phyloP scores from a whole-genome alignment of 352 stramenopile genomes.

The Globisporangium spinosum region DNA sequence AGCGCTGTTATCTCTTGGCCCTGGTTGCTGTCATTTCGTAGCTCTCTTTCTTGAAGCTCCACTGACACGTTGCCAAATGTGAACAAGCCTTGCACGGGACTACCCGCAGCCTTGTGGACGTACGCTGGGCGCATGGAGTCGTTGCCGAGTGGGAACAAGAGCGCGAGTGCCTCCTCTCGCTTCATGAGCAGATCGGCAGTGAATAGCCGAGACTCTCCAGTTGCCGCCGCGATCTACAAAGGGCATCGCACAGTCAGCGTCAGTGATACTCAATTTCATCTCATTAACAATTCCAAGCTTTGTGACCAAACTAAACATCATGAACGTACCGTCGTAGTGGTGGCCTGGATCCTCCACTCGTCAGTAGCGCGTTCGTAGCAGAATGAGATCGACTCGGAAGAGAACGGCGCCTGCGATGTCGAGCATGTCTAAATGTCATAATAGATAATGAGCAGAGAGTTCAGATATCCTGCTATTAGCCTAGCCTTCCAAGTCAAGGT shows the following conservation, averaged over 20 bases:
- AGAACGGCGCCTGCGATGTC: constrained; percentile 17
- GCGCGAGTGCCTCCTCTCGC: constrained; percentile 29
- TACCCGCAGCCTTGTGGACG: constrained; percentile 39
- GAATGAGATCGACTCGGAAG: constrained; percentile 22
- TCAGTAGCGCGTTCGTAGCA: constrained; percentile 23
- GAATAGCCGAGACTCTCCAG: constrained; percentile 15
- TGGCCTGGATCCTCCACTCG: constrained; percentile 27
- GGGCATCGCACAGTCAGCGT: not conserved
- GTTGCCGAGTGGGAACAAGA: constrained; percentile 42
- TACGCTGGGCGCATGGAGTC: constrained; percentile 39
- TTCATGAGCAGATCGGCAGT: constrained; percentile 23
- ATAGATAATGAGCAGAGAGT: no score
- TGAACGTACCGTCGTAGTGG: constrained; percentile 21
- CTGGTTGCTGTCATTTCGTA: not conserved
- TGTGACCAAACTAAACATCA: not conserved
- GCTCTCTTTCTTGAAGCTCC: not conserved
- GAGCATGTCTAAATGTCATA: constrained; percentile 22
- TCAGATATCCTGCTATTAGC: no score
- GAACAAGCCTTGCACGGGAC: constrained; percentile 25
- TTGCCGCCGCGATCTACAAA: constrained; percentile 16
- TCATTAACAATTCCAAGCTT: not conserved
- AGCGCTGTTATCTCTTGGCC: constrained; percentile 12
- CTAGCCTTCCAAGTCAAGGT: no score
- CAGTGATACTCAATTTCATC: not conserved
- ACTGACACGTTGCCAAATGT: constrained; percentile 21